phyloP scores from a whole-genome alignment of 495 filamentous ascomycete species.

The Penicillium lividum region DNA sequence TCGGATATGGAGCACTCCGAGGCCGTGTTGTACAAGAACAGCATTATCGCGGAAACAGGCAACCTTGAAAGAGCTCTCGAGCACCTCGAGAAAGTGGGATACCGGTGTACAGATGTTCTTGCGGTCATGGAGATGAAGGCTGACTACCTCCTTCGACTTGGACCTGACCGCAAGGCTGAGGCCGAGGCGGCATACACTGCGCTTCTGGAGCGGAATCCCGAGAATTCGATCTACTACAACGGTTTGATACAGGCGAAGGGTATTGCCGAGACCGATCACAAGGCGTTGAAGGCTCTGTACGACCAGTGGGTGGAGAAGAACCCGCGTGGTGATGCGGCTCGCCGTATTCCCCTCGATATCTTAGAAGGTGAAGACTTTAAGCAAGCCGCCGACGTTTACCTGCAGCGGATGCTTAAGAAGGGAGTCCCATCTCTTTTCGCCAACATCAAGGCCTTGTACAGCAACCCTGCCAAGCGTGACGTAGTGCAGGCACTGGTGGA shows the following conservation, averaged over 20 bases:
- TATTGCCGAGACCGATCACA: slow-evolving; percentile 60
- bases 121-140: slow-evolving; percentile 90
- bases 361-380: slow-evolving; percentile 82
- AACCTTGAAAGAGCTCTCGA: slow-evolving; percentile 79
- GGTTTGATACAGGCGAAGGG: slow-evolving; percentile 68
- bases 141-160: slow-evolving; percentile 78
- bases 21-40: slow-evolving; percentile 92
- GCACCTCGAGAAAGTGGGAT: slow-evolving; percentile 75
- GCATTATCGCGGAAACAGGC: slow-evolving; percentile 84
- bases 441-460: slow-evolving; percentile 91
- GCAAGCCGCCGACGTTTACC: slow-evolving; percentile 74
- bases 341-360: slow-evolving; percentile 87
- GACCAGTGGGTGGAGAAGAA: slow-evolving; percentile 78
- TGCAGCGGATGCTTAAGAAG: slow-evolving; percentile 85
- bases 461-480: slow-evolving; percentile 71
- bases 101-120: slow-evolving; percentile 78
- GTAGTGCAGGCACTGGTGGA: slow-evolving; percentile 75
- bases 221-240: slow-evolving; percentile 84
- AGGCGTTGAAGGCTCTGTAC: slow-evolving; percentile 69
- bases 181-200: slow-evolving; percentile 78
- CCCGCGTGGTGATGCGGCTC: slow-evolving; percentile 80
- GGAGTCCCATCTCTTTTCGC: slow-evolving; percentile 97
- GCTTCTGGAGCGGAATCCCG: slow-evolving; percentile 82
- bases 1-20: slow-evolving; percentile 94
- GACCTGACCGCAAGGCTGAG: slow-evolving; percentile 74